Conservation (phyloP, 768 basidiomycete genomes). For the Leccinum broughii region DNA sequence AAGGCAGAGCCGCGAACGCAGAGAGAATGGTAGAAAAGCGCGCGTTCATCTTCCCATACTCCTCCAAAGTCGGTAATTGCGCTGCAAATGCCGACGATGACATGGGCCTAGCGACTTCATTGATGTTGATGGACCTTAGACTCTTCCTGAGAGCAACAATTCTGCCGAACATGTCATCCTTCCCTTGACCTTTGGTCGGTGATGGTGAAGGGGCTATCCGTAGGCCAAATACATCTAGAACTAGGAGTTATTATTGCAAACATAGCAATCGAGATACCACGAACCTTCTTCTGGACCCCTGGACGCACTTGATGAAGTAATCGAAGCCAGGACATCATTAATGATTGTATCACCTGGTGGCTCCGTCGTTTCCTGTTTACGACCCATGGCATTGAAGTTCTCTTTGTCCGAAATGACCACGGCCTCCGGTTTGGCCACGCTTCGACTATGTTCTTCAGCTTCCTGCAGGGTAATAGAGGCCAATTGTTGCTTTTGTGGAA, state of each 20-base stretch:
- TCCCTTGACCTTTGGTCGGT: conserved; percentile 39
- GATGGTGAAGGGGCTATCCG: conserved; percentile 38
- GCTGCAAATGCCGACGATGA: conserved; percentile 34
- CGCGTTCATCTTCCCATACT: conserved; percentile 46
- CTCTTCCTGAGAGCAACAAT: conserved; percentile 59
- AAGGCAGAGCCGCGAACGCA: conserved; percentile 50
- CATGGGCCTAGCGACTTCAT: conserved; percentile 49
- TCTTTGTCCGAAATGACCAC: not conserved
- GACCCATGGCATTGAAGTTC: not conserved
- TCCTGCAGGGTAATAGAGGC: not conserved
- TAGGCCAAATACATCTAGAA: conserved; percentile 59
- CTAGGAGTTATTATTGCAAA: conserved; percentile 6
- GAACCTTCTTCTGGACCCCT: conserved; percentile 26
- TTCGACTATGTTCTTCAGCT: conserved; percentile 1
- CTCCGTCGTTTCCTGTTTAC: conserved; percentile 4
- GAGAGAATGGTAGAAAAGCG: conserved; percentile 47
- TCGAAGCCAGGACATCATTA: not conserved
- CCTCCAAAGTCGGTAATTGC: conserved; percentile 52
- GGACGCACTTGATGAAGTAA: conserved; percentile 1
- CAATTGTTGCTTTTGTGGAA: conserved; percentile 5
- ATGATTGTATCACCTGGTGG: not conserved
- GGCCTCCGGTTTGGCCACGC: conserved; percentile 4
- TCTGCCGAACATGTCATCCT: conserved; percentile 46
- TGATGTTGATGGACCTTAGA: conserved; percentile 61
- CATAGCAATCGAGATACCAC: conserved; percentile 4